Evolutionary conservation across 371 early-diverging fungal genomes (phyloP).

Genomic region (Aphelidium insulamus): DNA sequence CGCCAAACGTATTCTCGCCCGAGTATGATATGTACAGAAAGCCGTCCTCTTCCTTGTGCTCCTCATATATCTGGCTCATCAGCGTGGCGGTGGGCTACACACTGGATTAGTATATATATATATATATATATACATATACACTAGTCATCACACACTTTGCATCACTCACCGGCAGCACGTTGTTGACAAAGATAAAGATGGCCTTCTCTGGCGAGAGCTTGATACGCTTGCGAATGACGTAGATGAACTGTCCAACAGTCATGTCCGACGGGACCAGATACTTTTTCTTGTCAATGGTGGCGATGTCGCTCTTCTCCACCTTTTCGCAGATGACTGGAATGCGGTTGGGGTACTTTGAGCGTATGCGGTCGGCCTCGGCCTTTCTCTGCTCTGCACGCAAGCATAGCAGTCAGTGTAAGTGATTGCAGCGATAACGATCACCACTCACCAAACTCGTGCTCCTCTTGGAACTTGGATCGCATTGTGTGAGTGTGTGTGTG

Average conservation of each 20-base stretch:
- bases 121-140: too few species aligned
- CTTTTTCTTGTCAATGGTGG: constrained; percentile 92
- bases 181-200: constrained; percentile 93
- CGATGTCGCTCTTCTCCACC: constrained; percentile 84
- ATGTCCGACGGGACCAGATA: constrained; percentile 90
- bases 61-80: constrained; percentile 71
- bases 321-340: constrained; percentile 92
- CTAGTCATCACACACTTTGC: too few species aligned
- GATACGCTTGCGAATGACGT: constrained; percentile 81
- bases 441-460: constrained; percentile 72
- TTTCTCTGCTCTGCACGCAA: constrained; percentile 66
- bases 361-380: constrained; percentile 84
- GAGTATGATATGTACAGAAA: constrained; percentile 80
- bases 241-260: constrained; percentile 93
- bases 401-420: background rate
- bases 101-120: background rate
- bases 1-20: constrained; percentile 66
- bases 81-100: constrained; percentile 22
- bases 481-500: constrained; percentile 13
- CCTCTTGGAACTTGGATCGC: constrained; percentile 88
- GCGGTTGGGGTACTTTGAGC: constrained; percentile 89
- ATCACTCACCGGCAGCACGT: constrained; percentile 71
- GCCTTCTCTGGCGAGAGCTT: constrained; percentile 87
- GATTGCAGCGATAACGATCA: background rate
- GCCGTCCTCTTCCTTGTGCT: constrained; percentile 88